Evolutionary conservation across 805 yeast species (phyloP).

Genomic region (Debaryomyces castellii): DNA sequence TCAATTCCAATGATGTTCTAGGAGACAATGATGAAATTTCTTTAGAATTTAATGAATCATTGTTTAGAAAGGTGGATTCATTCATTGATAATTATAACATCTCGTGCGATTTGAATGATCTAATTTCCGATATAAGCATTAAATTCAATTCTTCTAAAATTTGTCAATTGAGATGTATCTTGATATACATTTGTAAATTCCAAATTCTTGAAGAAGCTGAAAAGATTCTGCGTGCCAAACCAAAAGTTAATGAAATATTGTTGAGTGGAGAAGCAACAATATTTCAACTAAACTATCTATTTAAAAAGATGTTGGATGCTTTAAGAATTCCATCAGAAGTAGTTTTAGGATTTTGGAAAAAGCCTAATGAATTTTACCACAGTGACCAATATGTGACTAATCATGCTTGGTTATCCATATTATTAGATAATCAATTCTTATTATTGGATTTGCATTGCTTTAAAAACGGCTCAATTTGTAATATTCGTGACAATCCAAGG

Average conservation of each 20-base stretch:
- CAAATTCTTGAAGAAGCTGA: constrained; percentile 39
- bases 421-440: constrained; percentile 75
- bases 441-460: constrained; percentile 62
- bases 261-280: constrained; percentile 55
- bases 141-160: constrained; percentile 42
- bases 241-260: constrained; percentile 44
- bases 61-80: constrained; percentile 26
- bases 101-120: constrained; percentile 36
- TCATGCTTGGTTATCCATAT: constrained; percentile 86
- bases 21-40: constrained; percentile 13
- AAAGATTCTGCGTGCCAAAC: constrained; percentile 36
- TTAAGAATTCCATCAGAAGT: constrained; percentile 74
- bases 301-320: constrained; percentile 68
- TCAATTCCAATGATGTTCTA: constrained; percentile 38
- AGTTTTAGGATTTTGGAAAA: constrained; percentile 79
- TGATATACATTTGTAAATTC: constrained; percentile 71
- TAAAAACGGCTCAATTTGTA: constrained; percentile 33
- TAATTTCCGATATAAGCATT: constrained; percentile 40
- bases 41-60: constrained; percentile 13
- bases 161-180: constrained; percentile 57
- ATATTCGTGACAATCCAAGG: constrained; percentile 19
- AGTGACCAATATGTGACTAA: constrained; percentile 57
- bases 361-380: constrained; percentile 62
- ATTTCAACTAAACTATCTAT: constrained; percentile 74
- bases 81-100: constrained; percentile 31